Percentiles rank a stretch among this genome's conserved stretches.
These are phyloP conservation scores for Rhizopus microsporus DNA, from an alignment of 371 early-diverging fungal genomes.

Conservation along the genomic window DNA sequence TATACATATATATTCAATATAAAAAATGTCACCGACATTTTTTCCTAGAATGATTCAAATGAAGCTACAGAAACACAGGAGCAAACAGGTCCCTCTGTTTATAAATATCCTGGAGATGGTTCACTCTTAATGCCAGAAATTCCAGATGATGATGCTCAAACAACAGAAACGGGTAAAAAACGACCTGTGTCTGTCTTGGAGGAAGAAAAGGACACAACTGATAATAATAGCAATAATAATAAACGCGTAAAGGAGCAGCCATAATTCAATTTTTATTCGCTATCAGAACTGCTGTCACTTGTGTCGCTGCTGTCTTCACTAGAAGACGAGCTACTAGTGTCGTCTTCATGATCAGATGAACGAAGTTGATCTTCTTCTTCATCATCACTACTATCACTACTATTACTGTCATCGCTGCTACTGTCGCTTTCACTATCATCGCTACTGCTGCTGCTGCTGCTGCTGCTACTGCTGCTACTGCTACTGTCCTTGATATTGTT, in stretches of 20 bases:
- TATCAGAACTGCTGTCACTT: neutral
- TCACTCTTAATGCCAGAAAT: conserved; percentile 45
- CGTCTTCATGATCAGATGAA: too few species aligned
- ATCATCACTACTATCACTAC: neutral
- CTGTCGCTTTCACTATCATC: neutral
- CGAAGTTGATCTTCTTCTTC: neutral
- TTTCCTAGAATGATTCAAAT: neutral
- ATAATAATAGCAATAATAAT: conserved; percentile 8
- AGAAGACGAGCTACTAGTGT: too few species aligned
- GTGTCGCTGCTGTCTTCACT: neutral
- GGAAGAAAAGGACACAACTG: conserved; percentile 3
- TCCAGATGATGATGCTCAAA: conserved; percentile 23
- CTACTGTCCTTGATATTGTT: too few species aligned
- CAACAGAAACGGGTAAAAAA: neutral
- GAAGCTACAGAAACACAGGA: neutral
- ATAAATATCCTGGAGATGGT: conserved; percentile 51
- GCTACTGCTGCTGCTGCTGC: neutral
- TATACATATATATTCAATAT: neutral
- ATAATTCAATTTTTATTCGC: neutral
- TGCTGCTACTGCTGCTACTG: neutral
- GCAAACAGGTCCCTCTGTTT: conserved; percentile 24
- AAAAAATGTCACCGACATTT: neutral
- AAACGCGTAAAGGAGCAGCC: conserved; percentile 2
- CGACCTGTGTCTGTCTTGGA: conserved; percentile 3
- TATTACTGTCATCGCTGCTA: neutral